Evolutionary conservation across 768 basidiomycete species (phyloP), one percentile per base, ranked within the genome.

Genomic region (Exsudoporus frostii): DNA sequence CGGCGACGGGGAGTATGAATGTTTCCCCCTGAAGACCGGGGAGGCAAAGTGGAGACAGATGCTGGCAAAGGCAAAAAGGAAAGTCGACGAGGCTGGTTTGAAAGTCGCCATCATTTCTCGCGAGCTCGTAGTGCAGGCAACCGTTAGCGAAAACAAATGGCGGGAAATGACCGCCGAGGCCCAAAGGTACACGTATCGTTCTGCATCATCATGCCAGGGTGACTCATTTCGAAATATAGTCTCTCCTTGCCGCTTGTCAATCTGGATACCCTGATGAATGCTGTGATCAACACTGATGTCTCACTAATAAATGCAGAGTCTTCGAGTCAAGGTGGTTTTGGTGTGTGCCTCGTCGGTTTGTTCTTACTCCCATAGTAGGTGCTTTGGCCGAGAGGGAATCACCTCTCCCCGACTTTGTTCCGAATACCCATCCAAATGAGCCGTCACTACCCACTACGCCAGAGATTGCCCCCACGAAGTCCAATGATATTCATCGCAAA

Each of bases 1-100:
- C 32, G 87, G 81, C 0, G 80, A 77, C 15, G 88, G 81, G 0
- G 74, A 78, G n/a, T 77, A 83, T 44, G 87, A 90, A 59, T 76
- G 72, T 33, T 84, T 88, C 53, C 77, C 83, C 43, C 73, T 84
- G 7, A 71, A 73, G 34, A 66, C 64, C 1, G 85, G 83, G 1
- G 64, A 73, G 20, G 65, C 65, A 3, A 82, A 79, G 56, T 81
- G 81, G 65, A 79, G 76, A 50, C 74, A 74, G 62, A 69, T 79
- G 7, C 60, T 90, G 10, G 71, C 73, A 6, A 78, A 83, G 49
- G 79, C 78, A 3, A 75, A 74, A 51, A 75, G 78, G 4, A 84
- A 84, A 62, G 66, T 65, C 10, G 65, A 70, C 7, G 66, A 71
- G 47, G 70, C 72, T 47, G 76, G 76, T 2, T 74, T 78, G 59